These are phyloP conservation scores for Leccinum fibrillosum DNA, from an alignment of 768 basidiomycete genomes.

Conservation along the genomic window DNA sequence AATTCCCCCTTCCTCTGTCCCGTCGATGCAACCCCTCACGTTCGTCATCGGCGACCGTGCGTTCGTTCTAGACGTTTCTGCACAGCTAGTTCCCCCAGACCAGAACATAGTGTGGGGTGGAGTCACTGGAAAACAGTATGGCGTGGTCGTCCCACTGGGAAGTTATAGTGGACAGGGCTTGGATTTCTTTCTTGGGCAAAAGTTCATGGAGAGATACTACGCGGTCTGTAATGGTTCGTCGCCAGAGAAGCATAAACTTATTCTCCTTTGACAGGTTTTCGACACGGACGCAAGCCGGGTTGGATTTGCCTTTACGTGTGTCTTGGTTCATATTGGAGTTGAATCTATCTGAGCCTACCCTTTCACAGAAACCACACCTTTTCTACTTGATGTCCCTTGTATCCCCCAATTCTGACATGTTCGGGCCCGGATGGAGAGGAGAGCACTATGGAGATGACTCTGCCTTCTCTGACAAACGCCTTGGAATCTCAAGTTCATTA, in stretches of 20 bases:
- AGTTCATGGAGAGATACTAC: neutral
- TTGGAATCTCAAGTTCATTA: neutral
- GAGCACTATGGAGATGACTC: neutral
- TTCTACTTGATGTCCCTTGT: neutral
- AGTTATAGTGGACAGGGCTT: neutral
- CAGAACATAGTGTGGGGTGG: neutral
- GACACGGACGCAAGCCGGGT: neutral
- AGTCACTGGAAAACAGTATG: neutral
- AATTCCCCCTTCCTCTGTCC: constrained; percentile 13
- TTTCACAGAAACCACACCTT: neutral
- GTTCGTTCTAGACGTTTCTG: neutral
- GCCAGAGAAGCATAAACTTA: neutral
- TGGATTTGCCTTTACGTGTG: neutral
- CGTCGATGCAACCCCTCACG: constrained; percentile 6
- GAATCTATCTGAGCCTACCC: neutral
- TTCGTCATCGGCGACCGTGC: constrained; percentile 1
- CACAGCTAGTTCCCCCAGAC: neutral
- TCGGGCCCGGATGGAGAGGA: neutral
- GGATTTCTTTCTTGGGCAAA: neutral
- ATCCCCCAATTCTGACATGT: neutral
- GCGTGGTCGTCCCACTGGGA: neutral
- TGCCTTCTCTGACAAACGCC: neutral
- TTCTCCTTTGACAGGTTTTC: neutral
- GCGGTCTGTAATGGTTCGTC: neutral
- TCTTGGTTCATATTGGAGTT: neutral